These are phyloP conservation scores for Acaromyces ingoldii DNA, from an alignment of 1,284 basidiomycete species.

Conservation along the genomic window DNA sequence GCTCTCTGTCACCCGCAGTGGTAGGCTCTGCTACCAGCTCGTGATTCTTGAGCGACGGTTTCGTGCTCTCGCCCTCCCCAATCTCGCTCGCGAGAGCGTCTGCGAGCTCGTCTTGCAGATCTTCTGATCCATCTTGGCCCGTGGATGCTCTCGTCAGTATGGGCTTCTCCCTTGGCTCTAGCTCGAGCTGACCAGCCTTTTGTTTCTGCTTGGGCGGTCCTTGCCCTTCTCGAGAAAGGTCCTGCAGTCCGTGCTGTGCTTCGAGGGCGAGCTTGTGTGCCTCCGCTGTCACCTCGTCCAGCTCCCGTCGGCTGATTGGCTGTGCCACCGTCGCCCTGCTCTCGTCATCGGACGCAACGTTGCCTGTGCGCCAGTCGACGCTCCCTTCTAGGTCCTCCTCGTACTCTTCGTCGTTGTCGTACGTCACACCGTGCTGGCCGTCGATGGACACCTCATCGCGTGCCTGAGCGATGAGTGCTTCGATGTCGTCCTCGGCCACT, in stretches of 20 bases:
- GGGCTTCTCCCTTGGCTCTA: neutral
- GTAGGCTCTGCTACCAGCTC: neutral
- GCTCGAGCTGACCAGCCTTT: too few species aligned
- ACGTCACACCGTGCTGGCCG: neutral
- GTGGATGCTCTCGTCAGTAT: neutral
- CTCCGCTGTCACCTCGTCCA: too few species aligned
- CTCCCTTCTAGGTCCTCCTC: too few species aligned
- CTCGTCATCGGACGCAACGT: too few species aligned
- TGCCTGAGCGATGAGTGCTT: neutral
- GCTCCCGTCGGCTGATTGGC: too few species aligned
- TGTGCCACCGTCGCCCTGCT: too few species aligned
- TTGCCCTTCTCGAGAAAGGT: too few species aligned
- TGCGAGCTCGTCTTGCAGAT: slow-evolving; percentile 1
- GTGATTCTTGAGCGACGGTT: neutral
- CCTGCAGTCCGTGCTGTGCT: too few species aligned
- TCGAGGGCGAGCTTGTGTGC: too few species aligned
- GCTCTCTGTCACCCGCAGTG: neutral
- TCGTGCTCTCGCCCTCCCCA: neutral
- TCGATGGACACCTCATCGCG: neutral
- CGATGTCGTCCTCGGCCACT: neutral
- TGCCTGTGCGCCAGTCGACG: too few species aligned
- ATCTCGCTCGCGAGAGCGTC: neutral
- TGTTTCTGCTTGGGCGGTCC: too few species aligned
- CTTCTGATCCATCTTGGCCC: neutral
- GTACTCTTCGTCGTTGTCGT: too few species aligned